Percentiles rank a stretch among this genome's conserved stretches.
phyloP scores from a whole-genome alignment of 331 rosid genomes.

The Saraca asoca region DNA sequence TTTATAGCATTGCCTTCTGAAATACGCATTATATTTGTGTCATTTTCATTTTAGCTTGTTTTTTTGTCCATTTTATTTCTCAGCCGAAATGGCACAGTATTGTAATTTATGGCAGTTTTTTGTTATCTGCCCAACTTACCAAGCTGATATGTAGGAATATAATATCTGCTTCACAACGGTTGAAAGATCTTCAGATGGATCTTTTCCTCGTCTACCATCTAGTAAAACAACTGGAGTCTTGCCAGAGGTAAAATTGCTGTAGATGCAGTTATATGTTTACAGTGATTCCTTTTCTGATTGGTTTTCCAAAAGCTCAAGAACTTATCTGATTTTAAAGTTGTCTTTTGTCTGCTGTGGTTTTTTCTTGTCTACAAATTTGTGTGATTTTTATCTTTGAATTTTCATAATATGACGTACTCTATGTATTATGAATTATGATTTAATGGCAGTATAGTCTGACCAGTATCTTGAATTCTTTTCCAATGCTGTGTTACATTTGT shows the following conservation, averaged over 20 bases:
- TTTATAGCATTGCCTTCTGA: no score
- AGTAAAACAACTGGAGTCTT: constrained; percentile 74
- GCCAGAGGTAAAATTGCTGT: constrained; percentile 71
- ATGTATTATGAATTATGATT: neutral
- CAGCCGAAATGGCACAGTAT: constrained; percentile 19
- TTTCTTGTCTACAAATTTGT: constrained; percentile 8
- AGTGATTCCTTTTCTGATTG: neutral
- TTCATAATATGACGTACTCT: neutral
- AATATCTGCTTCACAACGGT: constrained; percentile 98
- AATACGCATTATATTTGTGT: constrained; percentile 19
- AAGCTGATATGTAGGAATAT: constrained; percentile 66
- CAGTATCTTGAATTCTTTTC: neutral
- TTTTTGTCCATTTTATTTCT: constrained; percentile 26
- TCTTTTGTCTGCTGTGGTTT: neutral
- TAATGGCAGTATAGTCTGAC: neutral
- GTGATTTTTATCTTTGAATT: neutral
- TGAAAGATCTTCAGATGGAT: constrained; percentile 69
- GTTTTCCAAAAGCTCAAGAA: neutral
- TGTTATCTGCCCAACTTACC: constrained; percentile 29
- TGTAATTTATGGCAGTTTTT: constrained; percentile 31
- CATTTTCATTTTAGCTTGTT: constrained; percentile 22
- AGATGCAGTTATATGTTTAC: constrained; percentile 16
- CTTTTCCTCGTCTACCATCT: constrained; percentile 70
- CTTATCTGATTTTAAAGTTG: constrained; percentile 16
- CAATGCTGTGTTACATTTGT: constrained; percentile 2